Percentiles rank a stretch among this genome's conserved stretches.
These are phyloP conservation scores for Venturia aucupariae DNA, from an alignment of 2,329 filamentous ascomycete genomes.

Conservation along the genomic window DNA sequence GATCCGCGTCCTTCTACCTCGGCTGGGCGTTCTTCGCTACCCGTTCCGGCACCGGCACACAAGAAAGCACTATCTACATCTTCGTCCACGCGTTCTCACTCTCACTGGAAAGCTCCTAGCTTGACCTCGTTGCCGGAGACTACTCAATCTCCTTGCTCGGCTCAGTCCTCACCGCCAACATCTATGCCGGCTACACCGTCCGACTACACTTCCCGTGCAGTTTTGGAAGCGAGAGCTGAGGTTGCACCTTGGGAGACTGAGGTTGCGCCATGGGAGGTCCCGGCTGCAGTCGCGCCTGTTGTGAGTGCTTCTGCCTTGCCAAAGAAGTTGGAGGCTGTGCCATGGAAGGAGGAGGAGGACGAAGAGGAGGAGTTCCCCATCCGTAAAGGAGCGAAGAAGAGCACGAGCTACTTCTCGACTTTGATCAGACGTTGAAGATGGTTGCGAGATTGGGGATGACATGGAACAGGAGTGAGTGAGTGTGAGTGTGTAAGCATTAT, in stretches of 20 bases:
- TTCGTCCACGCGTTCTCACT: background rate
- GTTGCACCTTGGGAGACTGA: background rate
- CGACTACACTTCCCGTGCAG: no score
- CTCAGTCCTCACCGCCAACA: background rate
- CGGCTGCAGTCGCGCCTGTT: background rate
- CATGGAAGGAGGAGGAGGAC: background rate
- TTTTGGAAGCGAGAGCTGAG: background rate
- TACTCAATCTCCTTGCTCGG: background rate
- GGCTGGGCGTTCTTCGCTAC: background rate
- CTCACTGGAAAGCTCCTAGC: background rate
- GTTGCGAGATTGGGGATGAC: background rate
- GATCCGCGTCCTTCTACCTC: background rate
- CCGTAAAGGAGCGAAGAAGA: background rate
- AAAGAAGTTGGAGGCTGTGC: background rate
- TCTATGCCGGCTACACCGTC: background rate
- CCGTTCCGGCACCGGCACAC: background rate
- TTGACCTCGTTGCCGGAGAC: background rate
- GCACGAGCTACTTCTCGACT: background rate
- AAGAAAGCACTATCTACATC: background rate
- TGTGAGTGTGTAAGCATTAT: background rate
- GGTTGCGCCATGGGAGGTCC: background rate
- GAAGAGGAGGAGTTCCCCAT: constrained; percentile 1
- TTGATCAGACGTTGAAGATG: background rate
- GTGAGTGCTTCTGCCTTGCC: background rate
- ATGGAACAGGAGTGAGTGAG: background rate